Percentiles rank a stretch among this genome's conserved stretches.
phyloP scores from a whole-genome alignment of 1,139 yeast species.

The Arxiozyma heterogenica region DNA sequence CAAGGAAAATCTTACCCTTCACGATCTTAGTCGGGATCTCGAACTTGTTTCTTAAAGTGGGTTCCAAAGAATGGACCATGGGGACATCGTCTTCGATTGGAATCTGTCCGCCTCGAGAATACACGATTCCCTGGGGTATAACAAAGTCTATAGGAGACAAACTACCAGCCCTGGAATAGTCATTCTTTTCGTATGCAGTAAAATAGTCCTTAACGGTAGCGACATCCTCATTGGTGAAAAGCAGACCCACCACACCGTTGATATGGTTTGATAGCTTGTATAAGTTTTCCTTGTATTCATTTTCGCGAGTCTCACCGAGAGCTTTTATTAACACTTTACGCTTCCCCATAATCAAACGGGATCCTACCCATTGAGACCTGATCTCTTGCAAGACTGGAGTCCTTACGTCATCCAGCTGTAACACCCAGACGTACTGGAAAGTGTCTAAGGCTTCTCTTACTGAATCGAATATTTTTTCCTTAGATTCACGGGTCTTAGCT shows the following conservation, averaged over 20 bases:
- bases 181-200: conserved; percentile 64
- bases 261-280: conserved; percentile 52
- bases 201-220: conserved; percentile 82
- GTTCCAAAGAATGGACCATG: conserved; percentile 91
- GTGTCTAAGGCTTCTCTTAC: conserved; percentile 74
- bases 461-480: conserved; percentile 83
- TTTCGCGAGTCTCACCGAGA: conserved; percentile 75
- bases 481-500: conserved; percentile 88
- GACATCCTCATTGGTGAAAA: conserved; percentile 80
- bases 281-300: conserved; percentile 81
- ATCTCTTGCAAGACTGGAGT: conserved; percentile 92
- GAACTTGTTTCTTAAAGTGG: conserved; percentile 76
- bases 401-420: conserved; percentile 84
- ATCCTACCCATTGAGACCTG: conserved; percentile 86
- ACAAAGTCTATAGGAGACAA: conserved; percentile 73
- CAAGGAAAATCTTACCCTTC: conserved; percentile 74
- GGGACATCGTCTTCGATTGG: conserved; percentile 90
- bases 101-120: conserved; percentile 92
- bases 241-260: conserved; percentile 73
- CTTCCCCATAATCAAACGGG: conserved; percentile 81
- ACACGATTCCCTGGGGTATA: conserved; percentile 82
- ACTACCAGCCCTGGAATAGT: conserved; percentile 84
- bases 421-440: conserved; percentile 72
- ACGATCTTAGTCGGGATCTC: conserved; percentile 89
- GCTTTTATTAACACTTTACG: conserved; percentile 91